phyloP scores from a whole-genome alignment of 2,329 filamentous ascomycete species.

The Xylariaceae sp. region DNA sequence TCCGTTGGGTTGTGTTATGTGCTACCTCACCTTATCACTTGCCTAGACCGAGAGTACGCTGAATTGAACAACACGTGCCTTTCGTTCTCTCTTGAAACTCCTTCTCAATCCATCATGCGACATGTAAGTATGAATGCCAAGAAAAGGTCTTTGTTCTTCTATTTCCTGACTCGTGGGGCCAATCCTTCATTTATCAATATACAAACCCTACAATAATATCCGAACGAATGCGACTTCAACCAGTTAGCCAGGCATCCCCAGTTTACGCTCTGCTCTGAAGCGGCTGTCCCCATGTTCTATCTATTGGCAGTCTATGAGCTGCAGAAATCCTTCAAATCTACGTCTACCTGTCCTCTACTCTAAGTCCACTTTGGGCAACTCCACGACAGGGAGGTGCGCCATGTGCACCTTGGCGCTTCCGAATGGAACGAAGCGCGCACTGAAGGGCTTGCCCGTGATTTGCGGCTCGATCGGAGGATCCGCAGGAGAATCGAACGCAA shows the following conservation, averaged over 20 bases:
- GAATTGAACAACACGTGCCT: too few species aligned
- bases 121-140: too few species aligned
- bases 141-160: too few species aligned
- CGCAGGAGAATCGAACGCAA: constrained; percentile 32
- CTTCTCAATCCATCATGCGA: too few species aligned
- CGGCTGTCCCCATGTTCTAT: constrained; percentile 4
- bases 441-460: constrained; percentile 30
- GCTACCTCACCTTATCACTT: too few species aligned
- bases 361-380: constrained; percentile 29
- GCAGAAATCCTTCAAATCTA: not conserved
- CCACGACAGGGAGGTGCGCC: constrained; percentile 36
- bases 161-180: too few species aligned
- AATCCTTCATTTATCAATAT: too few species aligned
- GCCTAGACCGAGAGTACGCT: too few species aligned
- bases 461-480: constrained; percentile 27
- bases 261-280: not conserved
- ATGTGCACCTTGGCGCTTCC: constrained; percentile 40
- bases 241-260: constrained; percentile 3
- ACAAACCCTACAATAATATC: too few species aligned
- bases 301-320: constrained; percentile 4
- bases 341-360: constrained; percentile 7
- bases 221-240: constrained; percentile 1
- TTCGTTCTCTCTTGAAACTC: too few species aligned
- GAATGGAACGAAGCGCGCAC: constrained; percentile 37
- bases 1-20: too few species aligned